Percentiles rank a stretch among this genome's conserved stretches.
These are phyloP conservation scores for Debaryomyces psychrophilus DNA, from an alignment of 1,139 yeast genomes.

Conservation along the genomic window DNA sequence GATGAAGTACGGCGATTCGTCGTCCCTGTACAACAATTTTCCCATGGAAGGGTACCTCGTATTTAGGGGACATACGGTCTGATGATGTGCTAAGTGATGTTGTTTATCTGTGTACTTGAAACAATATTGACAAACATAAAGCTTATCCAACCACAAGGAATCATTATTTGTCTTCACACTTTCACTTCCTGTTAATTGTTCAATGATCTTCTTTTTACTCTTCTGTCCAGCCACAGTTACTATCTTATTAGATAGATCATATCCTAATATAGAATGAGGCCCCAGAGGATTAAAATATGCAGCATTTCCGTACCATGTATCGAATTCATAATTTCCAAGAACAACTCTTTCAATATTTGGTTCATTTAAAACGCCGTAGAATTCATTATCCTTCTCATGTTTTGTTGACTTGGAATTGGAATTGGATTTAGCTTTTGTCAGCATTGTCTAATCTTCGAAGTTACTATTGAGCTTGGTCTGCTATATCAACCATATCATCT, in stretches of 20 bases:
- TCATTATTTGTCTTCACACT: constrained; percentile 6
- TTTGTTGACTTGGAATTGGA: constrained; percentile 5
- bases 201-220: constrained; percentile 28
- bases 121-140: constrained; percentile 79
- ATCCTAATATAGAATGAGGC: constrained; percentile 36
- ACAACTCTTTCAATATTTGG: constrained; percentile 68
- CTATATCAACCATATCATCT: not conserved
- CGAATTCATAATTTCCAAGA: constrained; percentile 65
- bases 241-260: constrained; percentile 18
- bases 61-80: constrained; percentile 44
- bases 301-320: constrained; percentile 86
- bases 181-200: constrained; percentile 5
- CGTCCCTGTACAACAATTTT: constrained; percentile 65
- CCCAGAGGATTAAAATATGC: constrained; percentile 59
- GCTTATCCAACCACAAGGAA: constrained; percentile 57
- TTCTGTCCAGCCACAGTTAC: constrained; percentile 15
- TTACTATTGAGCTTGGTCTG: not conserved
- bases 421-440: constrained; percentile 3
- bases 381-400: constrained; percentile 25
- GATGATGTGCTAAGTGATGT: constrained; percentile 45
- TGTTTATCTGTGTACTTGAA: constrained; percentile 69
- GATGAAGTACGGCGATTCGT: constrained; percentile 49
- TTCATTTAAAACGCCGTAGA: constrained; percentile 61
- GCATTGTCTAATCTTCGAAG: not conserved
- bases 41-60: constrained; percentile 56